A percentile compares a stretch with the other conserved stretches of the same genome.
phyloP scores from a whole-genome alignment of 148 eudicot species.

The Camellia granthamiana region DNA sequence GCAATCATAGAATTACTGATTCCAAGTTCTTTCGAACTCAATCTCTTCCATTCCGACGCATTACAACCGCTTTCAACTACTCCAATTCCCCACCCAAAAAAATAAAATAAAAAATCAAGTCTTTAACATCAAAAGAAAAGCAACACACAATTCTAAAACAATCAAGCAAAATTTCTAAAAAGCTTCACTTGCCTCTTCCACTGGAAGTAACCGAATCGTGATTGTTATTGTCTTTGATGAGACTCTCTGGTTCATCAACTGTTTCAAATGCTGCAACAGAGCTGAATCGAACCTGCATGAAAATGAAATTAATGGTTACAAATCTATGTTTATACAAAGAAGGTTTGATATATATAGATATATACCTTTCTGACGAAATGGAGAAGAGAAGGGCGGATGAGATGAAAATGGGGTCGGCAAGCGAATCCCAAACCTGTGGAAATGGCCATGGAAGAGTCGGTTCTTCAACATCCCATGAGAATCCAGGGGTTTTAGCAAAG shows the following conservation, averaged over 20 bases:
- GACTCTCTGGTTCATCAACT: constrained; percentile 23
- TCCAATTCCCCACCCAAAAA: not conserved
- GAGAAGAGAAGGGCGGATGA: constrained; percentile 26
- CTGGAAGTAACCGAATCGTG: not conserved
- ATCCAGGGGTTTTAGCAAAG: constrained; percentile 1
- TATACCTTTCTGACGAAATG: constrained; percentile 30
- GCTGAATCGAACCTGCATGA: constrained; percentile 21
- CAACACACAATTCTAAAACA: not conserved
- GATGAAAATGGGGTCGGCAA: constrained; percentile 24
- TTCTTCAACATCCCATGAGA: constrained; percentile 10
- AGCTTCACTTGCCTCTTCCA: constrained; percentile 16
- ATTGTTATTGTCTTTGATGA: not conserved
- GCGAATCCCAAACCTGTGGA: constrained; percentile 27
- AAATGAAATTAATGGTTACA: not conserved
- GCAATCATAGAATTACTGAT: constrained; percentile 56
- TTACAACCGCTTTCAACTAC: constrained; percentile 18
- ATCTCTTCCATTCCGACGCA: constrained; percentile 55
- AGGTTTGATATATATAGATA: not conserved
- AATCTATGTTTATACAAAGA: not conserved
- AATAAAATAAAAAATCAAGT: not conserved
- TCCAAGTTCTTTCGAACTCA: constrained; percentile 71
- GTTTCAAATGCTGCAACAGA: constrained; percentile 17
- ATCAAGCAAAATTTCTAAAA: not conserved
- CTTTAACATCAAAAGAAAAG: not conserved
- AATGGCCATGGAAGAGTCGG: constrained; percentile 32